A percentile compares a stretch with the other conserved stretches of the same genome.
Conservation (phyloP, 164 flowering plant genomes). For the Sextonia rubra region DNA sequence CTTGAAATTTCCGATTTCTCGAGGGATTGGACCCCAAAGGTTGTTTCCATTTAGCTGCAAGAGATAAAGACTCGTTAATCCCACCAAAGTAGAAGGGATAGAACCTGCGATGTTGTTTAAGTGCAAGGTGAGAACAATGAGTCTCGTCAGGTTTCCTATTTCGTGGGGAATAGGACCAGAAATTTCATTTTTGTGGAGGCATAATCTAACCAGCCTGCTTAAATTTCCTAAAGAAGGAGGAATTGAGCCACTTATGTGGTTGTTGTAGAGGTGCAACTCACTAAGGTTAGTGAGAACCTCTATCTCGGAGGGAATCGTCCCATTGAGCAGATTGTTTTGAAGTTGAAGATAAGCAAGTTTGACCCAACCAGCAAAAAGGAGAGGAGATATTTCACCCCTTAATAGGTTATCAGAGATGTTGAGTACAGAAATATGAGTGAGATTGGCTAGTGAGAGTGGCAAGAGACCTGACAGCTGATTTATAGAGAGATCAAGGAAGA, state of each 20-base stretch:
- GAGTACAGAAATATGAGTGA: slow-evolving; percentile 18
- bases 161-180: slow-evolving; percentile 11
- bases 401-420: slow-evolving; percentile 16
- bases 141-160: slow-evolving; percentile 57
- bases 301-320: slow-evolving; percentile 24
- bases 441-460: slow-evolving; percentile 26
- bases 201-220: no score
- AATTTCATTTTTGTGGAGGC: no score
- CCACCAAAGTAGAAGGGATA: slow-evolving; percentile 12
- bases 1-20: slow-evolving; percentile 24
- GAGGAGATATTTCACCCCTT: slow-evolving; percentile 13
- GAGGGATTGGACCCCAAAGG: slow-evolving; percentile 22
- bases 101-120: slow-evolving; percentile 40
- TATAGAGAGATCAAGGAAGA: slow-evolving; percentile 13
- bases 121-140: slow-evolving; percentile 58
- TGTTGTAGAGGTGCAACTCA: no score
- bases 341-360: slow-evolving; percentile 9
- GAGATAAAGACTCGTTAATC: not conserved
- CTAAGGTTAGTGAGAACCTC: slow-evolving; percentile 10
- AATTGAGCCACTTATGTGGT: no score
- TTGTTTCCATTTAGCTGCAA: slow-evolving; percentile 11
- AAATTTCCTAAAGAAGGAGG: no score
- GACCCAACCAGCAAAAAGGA: slow-evolving; percentile 16
- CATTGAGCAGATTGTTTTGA: slow-evolving; percentile 13
- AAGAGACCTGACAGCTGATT: slow-evolving; percentile 17